These are phyloP conservation scores for Suhomyces anneliseae DNA, from an alignment of 1,139 yeast species.

Conservation along the genomic window DNA sequence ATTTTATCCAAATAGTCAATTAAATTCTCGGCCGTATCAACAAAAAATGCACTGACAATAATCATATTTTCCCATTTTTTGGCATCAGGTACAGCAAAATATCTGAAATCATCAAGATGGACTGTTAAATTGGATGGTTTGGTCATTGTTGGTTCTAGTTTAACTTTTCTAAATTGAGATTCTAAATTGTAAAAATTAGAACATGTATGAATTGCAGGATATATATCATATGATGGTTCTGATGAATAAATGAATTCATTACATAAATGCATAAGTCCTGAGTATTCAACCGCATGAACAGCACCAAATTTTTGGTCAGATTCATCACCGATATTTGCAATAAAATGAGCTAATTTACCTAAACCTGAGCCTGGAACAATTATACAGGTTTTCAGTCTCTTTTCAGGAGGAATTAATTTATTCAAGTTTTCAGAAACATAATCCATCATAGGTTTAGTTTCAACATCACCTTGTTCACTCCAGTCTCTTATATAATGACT, in stretches of 20 bases:
- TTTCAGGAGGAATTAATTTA: constrained; percentile 24
- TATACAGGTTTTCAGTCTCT: constrained; percentile 42
- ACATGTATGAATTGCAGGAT: constrained; percentile 71
- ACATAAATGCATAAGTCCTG: constrained; percentile 67
- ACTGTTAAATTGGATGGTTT: constrained; percentile 51
- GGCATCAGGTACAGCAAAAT: constrained; percentile 36
- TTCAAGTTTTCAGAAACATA: constrained; percentile 44
- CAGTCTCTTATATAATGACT: constrained; percentile 80
- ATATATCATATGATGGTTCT: constrained; percentile 25
- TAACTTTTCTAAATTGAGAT: constrained; percentile 54
- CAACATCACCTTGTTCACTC: constrained; percentile 46
- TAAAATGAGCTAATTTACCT: constrained; percentile 67
- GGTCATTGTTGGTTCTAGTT: constrained; percentile 29
- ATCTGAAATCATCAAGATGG: constrained; percentile 66
- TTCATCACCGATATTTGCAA: constrained; percentile 37
- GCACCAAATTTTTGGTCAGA: constrained; percentile 26
- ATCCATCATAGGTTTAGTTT: constrained; percentile 51
- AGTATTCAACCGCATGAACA: constrained; percentile 71
- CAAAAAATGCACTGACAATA: constrained; percentile 70
- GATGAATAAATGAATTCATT: constrained; percentile 53
- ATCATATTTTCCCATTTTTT: constrained; percentile 48
- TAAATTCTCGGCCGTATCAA: constrained; percentile 85
- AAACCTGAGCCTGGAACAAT: constrained; percentile 81
- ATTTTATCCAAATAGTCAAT: constrained; percentile 70
- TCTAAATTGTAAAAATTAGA: constrained; percentile 59